Percentiles rank a stretch among this genome's conserved stretches.
phyloP scores from a whole-genome alignment of 345 rosid genomes.

The Geranium rotundifolium region DNA sequence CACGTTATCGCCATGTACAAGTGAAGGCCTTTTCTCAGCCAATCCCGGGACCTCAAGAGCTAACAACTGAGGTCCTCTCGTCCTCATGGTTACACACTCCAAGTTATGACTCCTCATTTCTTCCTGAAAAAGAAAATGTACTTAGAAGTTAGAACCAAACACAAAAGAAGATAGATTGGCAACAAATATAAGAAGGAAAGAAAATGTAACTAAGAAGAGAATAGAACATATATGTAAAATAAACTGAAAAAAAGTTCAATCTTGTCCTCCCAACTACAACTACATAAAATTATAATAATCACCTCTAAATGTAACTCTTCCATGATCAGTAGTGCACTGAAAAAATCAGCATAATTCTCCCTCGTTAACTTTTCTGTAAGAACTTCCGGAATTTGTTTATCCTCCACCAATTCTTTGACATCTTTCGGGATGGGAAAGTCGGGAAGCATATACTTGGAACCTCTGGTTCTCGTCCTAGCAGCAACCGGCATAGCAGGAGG shows the following conservation, averaged over 20 bases:
- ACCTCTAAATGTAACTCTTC: constrained; percentile 89
- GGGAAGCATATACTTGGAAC: constrained; percentile 1
- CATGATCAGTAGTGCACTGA: constrained; percentile 52
- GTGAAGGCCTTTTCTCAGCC: constrained; percentile 89
- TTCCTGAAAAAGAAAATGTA: constrained; percentile 31
- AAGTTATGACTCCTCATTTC: constrained; percentile 65
- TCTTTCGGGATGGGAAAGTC: constrained; percentile 61
- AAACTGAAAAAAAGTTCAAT: too few relatives aligned
- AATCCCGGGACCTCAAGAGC: constrained; percentile 75
- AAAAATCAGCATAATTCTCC: constrained; percentile 44
- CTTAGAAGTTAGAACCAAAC: too few relatives aligned
- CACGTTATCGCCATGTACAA: constrained; percentile 66
- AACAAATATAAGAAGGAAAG: too few relatives aligned
- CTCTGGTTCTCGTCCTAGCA: constrained; percentile 4
- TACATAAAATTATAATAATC: constrained; percentile 5
- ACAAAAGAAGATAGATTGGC: too few relatives aligned
- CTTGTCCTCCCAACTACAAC: too few relatives aligned
- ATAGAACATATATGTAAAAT: too few relatives aligned
- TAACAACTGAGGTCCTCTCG: constrained; percentile 34
- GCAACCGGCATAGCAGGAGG: constrained; percentile 22
- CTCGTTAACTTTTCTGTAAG: constrained; percentile 31
- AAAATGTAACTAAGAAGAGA: too few relatives aligned
- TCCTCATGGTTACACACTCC: constrained; percentile 54
- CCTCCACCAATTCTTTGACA: constrained; percentile 48
- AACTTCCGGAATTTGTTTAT: constrained; percentile 36